Percentiles rank a stretch among this genome's conserved stretches.
phyloP scores from a whole-genome alignment of 495 filamentous ascomycete genomes.

The Podospora appendiculata region DNA sequence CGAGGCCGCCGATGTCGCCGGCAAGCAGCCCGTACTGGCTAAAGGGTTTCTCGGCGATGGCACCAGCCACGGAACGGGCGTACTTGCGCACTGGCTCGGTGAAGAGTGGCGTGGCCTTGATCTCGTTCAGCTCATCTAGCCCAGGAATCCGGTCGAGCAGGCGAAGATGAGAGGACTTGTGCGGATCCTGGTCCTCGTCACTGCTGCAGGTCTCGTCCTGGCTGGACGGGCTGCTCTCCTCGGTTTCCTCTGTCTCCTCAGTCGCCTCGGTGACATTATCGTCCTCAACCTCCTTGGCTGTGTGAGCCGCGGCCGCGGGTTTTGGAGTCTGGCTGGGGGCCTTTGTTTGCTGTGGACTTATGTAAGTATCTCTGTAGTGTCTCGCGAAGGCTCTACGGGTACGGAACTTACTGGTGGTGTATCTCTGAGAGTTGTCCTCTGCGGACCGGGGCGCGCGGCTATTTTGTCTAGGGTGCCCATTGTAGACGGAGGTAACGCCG shows the following conservation, averaged over 20 bases:
- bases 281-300: no score
- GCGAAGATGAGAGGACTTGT: slow-evolving; percentile 5
- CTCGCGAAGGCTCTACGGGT: no score
- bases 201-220: background rate
- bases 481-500: no score
- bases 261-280: background rate
- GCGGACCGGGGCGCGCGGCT: no score
- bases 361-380: no score
- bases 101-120: slow-evolving; percentile 29
- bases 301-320: no score
- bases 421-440: no score
- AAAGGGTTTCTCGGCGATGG: slow-evolving; percentile 9
- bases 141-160: slow-evolving; percentile 12
- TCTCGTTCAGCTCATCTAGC: slow-evolving; percentile 24
- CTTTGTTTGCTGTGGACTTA: no score
- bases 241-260: background rate
- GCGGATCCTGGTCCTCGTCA: slow-evolving; percentile 3
- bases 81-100: slow-evolving; percentile 27
- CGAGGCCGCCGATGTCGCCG: slow-evolving; percentile 15
- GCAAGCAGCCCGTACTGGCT: slow-evolving; percentile 36
- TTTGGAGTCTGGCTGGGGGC: no score
- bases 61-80: slow-evolving; percentile 3
- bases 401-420: no score
- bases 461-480: no score
- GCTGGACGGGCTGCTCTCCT: background rate